Base-by-base conservation (phyloP, 2,329 filamentous ascomycete species). In the Neophaeococcomyces aloes region DNA sequence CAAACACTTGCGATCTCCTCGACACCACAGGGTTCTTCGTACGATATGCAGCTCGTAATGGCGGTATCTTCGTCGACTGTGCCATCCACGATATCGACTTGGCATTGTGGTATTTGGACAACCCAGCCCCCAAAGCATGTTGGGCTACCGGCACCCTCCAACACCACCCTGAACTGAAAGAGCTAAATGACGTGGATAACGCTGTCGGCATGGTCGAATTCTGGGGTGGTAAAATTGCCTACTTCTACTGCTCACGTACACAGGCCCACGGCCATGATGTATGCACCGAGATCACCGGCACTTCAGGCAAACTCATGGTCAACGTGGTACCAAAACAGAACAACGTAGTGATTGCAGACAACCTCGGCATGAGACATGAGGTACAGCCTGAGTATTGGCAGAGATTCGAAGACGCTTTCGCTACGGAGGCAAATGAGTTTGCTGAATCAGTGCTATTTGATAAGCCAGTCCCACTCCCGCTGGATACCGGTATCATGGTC, bases 51-150 rank as follows among this genome's bases (percentile, higher is more conserved):
- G 65, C 75, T 53, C 75, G 71, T 59, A 70, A 65, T 2, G 77
- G 78, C 23, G 76, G 76, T 37, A 78, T 80, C 56, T 80, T 81
- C 52, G 76, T 80, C 43, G 77, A 81, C 62, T 78, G 74, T 62
- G 72, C 71, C 46, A 74, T 81, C 53, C 76, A 80, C 63, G 77
- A 81, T 52, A 79, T 81, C 49, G 75, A 78, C 48, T 66, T 78
- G 3, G 66, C 71, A 4, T 45, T 54, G 23, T 56, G 44, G 48
- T 59, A 52, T 38, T 48, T 61, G 17, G 54, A 56, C 23, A 49
- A 56, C 48, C 52, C 2, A 41, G 50, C n/a, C 46, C 61, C 39
- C 59, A 63, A 52, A 53, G 61, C 35, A 51, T 59, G 38, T 27
- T 60, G 53, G 43, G 55, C 57, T 1, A 56, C 59, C 1, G 53